Evolutionary conservation across 2,329 filamentous ascomycete species (phyloP), one percentile per base, ranked within the genome.

Genomic region (Coleophoma eucalyptorum): DNA sequence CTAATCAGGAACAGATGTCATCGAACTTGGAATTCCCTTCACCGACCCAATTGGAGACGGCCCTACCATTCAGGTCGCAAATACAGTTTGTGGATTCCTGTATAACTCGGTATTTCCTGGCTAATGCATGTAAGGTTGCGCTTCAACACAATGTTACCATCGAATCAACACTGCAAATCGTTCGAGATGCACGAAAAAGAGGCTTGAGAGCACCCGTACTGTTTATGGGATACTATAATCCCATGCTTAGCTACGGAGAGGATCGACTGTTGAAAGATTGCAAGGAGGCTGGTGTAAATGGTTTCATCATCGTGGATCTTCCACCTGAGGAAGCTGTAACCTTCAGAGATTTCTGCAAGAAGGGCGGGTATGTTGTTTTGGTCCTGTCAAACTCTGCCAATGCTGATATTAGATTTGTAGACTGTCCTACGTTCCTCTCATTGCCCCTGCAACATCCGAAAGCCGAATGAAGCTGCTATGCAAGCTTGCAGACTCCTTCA

Each of bases 151-250:
- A 91, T 54, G 89, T 97, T 57, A 96, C 87, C 11, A 87, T 96
- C 55, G 77, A 81, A 58, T 84, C 81, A 48, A 89, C 89, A 15
- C 79, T 99, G 38, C 79, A 88, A 63, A 93, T 96, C 78, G 87
- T 97, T 54, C 86, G 87, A 61, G 81, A 88, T 55, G 90, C 93
- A 43, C 81, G 94, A 63, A 78, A 80, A 60, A 80, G 79, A 55
- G 94, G 94, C 40, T 76, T 97, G 50, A 86, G 80, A 63, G 84
- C 87, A 1, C 94, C 94, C 1, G 82, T 99, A 40, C 74, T 99
- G 65, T 81, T 99, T 58, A 99, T 99, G 94, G 94, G 94, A 63
- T 99, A 99, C 80, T 99, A 96, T 75, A 99, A 99, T 75, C 94
- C 94, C 1, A 78, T 97, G 55, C 77, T 97, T 55, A 90, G 87